phyloP scores from a whole-genome alignment of 2,329 filamentous ascomycete genomes.

The Pseudocercospora cruenta region DNA sequence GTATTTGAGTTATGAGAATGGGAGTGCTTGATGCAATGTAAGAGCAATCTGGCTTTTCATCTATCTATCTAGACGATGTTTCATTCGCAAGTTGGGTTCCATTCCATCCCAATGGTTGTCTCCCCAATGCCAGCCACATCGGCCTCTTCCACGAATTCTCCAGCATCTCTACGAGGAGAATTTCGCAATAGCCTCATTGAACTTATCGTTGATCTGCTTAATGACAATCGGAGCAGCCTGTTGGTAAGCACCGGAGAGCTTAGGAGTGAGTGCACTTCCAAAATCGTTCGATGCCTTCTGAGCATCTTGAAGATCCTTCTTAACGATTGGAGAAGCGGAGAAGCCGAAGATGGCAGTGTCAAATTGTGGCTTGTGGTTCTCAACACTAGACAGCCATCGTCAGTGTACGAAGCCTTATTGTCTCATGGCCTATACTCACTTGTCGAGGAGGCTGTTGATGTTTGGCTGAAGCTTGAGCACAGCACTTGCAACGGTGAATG shows the following conservation, averaged over 20 bases:
- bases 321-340: conserved; percentile 8
- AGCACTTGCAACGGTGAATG: conserved; percentile 9
- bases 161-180: not conserved
- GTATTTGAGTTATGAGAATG: not conserved
- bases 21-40: not conserved
- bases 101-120: no score
- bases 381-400: not conserved
- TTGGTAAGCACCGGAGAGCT: conserved; percentile 13
- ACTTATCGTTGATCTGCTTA: conserved; percentile 16
- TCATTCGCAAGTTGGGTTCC: no score
- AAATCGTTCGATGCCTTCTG: conserved; percentile 10
- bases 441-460: conserved; percentile 13
- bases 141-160: no score
- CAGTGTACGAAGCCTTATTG: not conserved
- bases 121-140: no score
- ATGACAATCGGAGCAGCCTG: conserved; percentile 12
- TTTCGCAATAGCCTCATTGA: conserved; percentile 4
- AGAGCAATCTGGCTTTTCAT: no score
- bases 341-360: conserved; percentile 12
- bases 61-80: no score
- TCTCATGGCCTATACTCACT: not conserved
- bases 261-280: conserved; percentile 10
- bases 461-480: conserved; percentile 14
- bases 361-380: conserved; percentile 9
- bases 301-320: conserved; percentile 11